Evolutionary conservation across 1,284 basidiomycete genomes (phyloP).

Genomic region (Hypsizygus ulmarius): DNA sequence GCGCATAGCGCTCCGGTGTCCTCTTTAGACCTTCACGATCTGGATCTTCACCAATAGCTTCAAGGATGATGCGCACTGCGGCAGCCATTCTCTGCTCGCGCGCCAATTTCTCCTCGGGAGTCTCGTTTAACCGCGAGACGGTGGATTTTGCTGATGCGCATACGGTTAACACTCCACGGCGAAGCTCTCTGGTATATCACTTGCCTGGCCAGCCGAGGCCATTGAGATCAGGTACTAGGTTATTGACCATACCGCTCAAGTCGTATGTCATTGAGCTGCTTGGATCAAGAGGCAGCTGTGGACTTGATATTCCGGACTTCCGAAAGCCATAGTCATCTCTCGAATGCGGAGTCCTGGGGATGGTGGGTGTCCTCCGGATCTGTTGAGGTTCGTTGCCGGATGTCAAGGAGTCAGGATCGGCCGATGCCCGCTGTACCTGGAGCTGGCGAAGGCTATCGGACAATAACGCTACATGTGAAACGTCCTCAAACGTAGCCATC

Average conservation of each 20-base stretch:
- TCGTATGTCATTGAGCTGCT: constrained; percentile 22
- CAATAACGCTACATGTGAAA: constrained; percentile 29
- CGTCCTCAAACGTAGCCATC: constrained; percentile 17
- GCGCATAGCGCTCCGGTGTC: constrained; percentile 95
- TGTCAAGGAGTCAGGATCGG: background rate
- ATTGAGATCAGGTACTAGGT: constrained; percentile 75
- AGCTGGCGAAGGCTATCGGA: constrained; percentile 32
- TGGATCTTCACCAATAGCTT: constrained; percentile 98
- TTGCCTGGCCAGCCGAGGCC: constrained; percentile 94
- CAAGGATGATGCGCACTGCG: constrained; percentile 90
- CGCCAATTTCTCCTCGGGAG: constrained; percentile 66
- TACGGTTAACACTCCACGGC: constrained; percentile 4
- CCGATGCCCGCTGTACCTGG: constrained; percentile 24
- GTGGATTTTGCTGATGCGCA: constrained; percentile 79
- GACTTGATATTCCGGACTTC: constrained; percentile 66
- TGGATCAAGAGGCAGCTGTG: constrained; percentile 35
- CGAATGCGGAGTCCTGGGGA: constrained; percentile 37
- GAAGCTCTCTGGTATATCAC: constrained; percentile 20
- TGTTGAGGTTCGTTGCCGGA: constrained; percentile 7
- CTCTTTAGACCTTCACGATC: constrained; percentile 87
- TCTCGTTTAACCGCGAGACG: constrained; percentile 77
- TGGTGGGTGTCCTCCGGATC: constrained; percentile 10
- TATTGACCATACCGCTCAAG: constrained; percentile 22
- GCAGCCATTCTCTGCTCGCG: constrained; percentile 78
- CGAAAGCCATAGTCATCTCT: constrained; percentile 84